Evolutionary conservation across 352 stramenopile genomes (phyloP).

Genomic region (Phytophthora syringae): DNA sequence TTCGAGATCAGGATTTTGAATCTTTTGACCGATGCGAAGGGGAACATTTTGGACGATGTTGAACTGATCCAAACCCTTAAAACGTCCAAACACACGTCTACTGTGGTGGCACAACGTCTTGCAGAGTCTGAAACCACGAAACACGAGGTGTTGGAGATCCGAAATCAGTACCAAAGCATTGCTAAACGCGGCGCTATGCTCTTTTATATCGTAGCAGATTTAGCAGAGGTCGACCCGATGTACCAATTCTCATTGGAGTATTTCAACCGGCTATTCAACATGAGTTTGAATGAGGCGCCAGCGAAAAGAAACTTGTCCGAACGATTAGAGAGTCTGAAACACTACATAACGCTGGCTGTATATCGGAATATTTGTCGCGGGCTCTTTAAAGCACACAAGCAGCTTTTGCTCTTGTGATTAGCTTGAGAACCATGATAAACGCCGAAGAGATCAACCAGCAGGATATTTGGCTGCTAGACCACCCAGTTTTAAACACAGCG

Average conservation of each 20-base stretch:
- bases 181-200: constrained; percentile 67
- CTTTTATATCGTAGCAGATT: constrained; percentile 74
- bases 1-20: constrained; percentile 93
- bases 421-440: constrained; percentile 61
- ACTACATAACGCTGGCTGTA: constrained; percentile 57
- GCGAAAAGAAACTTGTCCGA: constrained; percentile 27
- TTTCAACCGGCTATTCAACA: constrained; percentile 69
- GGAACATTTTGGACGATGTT: constrained; percentile 93
- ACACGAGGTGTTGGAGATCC: constrained; percentile 62
- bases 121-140: constrained; percentile 70
- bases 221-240: constrained; percentile 70
- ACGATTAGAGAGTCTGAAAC: constrained; percentile 51
- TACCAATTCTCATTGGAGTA: constrained; percentile 86
- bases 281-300: constrained; percentile 55
- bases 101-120: constrained; percentile 57
- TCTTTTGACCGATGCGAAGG: constrained; percentile 84
- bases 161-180: constrained; percentile 65
- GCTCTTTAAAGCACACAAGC: constrained; percentile 69
- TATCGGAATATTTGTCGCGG: constrained; percentile 78
- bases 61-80: constrained; percentile 76
- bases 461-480: constrained; percentile 51
- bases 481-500: constrained; percentile 7
- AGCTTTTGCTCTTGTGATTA: constrained; percentile 68
- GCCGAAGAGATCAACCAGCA: constrained; percentile 38
- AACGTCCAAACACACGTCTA: constrained; percentile 72